phyloP scores from a whole-genome alignment of 148 eudicot species.

The Persicaria tinctoria region DNA sequence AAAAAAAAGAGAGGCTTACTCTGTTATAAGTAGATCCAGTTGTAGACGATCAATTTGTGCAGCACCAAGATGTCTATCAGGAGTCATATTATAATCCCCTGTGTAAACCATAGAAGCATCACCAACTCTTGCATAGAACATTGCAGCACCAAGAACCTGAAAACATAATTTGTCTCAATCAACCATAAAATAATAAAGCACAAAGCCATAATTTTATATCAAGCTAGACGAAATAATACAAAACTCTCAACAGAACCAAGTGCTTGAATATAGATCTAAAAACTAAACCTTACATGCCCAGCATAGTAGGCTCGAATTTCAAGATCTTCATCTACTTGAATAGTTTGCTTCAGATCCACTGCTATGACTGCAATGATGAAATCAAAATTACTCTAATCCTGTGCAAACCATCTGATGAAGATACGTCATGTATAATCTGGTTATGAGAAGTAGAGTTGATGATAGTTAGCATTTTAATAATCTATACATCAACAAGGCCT shows the following conservation, averaged over 20 bases:
- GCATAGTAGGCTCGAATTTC: constrained; percentile 97
- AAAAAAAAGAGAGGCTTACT: constrained; percentile 35
- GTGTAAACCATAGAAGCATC: constrained; percentile 78
- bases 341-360: constrained; percentile 85
- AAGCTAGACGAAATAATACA: neutral
- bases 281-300: constrained; percentile 62
- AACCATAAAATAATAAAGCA: neutral
- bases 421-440: neutral
- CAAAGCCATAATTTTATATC: neutral
- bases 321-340: constrained; percentile 81
- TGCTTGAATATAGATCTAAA: constrained; percentile 3
- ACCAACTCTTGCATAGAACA: constrained; percentile 89
- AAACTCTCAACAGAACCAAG: constrained; percentile 1
- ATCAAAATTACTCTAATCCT: constrained; percentile 6
- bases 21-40: constrained; percentile 84
- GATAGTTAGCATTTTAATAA: neutral
- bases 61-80: constrained; percentile 96
- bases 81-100: constrained; percentile 97
- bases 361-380: constrained; percentile 48
- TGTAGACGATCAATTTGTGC: constrained; percentile 87
- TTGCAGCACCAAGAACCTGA: constrained; percentile 94
- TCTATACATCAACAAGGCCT: neutral
- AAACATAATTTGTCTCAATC: constrained; percentile 11
- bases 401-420: neutral
- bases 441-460: neutral